Conservation (phyloP, 345 rosid genomes). For the Litchi chinensis region DNA sequence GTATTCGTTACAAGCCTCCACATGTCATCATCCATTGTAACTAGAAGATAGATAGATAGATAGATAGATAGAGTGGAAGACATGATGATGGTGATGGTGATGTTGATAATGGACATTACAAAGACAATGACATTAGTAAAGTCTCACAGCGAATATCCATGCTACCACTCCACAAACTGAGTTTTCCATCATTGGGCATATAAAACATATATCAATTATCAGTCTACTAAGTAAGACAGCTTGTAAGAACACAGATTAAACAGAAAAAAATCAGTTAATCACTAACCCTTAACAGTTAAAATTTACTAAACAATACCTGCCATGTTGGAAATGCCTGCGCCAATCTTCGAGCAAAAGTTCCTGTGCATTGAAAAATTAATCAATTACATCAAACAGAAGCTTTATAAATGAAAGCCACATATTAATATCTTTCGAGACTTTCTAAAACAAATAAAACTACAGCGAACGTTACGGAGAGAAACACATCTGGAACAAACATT, state of each 20-base stretch:
- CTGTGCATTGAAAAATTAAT: conserved; percentile 35
- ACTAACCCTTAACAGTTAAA: not conserved
- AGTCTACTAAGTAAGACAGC: no score
- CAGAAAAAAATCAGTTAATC: no score
- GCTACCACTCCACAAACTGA: conserved; percentile 8
- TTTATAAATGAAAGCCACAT: not conserved
- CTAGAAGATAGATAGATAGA: not conserved
- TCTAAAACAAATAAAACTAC: not conserved
- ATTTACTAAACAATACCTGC: conserved; percentile 59
- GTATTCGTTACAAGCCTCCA: conserved; percentile 17
- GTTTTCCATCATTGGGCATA: conserved; percentile 31
- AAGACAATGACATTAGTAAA: not conserved
- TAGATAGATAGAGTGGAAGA: conserved; percentile 7
- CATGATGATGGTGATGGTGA: conserved; percentile 4
- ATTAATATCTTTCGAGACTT: not conserved
- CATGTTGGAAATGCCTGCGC: conserved; percentile 86
- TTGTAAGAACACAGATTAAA: no score
- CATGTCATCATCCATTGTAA: conserved; percentile 1
- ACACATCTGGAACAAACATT: not conserved
- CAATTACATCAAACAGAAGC: not conserved
- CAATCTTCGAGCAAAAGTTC: conserved; percentile 82
- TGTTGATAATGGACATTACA: not conserved
- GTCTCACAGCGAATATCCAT: conserved; percentile 19
- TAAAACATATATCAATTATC: no score
- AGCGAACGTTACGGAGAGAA: not conserved